Evolutionary conservation across 148 eudicot genomes (phyloP), one percentile per base, ranked within the genome.

Genomic region (Chenopodium quinoa): DNA sequence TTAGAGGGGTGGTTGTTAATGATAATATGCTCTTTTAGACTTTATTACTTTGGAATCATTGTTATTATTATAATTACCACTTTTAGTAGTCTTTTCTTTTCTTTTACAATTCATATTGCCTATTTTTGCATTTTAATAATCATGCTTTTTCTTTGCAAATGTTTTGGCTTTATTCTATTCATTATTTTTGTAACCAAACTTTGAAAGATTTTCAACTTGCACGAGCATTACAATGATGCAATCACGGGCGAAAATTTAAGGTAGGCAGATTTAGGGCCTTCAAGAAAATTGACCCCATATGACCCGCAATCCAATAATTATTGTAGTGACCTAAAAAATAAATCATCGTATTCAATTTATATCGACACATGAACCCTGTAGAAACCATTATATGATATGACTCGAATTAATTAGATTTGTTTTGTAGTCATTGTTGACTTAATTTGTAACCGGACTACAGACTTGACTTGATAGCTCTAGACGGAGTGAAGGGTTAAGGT

Each of bases 41-140:
- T 34, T 88, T 78, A 66, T 75, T 52, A 71, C 80, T 85, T 83
- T 81, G 87, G 79, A 73, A 73, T 74, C 78, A 52, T 78, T 64
- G 27, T 62, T 56, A 56, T 13, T 56, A 56, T 20, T 62, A 62
- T 58, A 14, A 58, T 25, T 50, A 16, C 23, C 79, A 75, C 79
- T 75, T 75, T 81, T 64, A 67, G 23, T 54, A 31, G 13, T 66
- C 64, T 68, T 16, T 78, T 50, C 17, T 70, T 34, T 3, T 76
- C 27, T 56, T 4, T 48, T 29, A 66, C 7, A 68, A 19, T 56
- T 13, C 19, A 56, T 1, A 9, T 67, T 69, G 0, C 25, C 63
- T 74, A 50, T 66, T 47, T 2, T 81, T 62, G 2, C 0, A 25
- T 6, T 37, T 20, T 23, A 37, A 12, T 50, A 32, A 29, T 75